Conservation (phyloP, 495 filamentous ascomycete species). For the Aspergillus heteromorphus region DNA sequence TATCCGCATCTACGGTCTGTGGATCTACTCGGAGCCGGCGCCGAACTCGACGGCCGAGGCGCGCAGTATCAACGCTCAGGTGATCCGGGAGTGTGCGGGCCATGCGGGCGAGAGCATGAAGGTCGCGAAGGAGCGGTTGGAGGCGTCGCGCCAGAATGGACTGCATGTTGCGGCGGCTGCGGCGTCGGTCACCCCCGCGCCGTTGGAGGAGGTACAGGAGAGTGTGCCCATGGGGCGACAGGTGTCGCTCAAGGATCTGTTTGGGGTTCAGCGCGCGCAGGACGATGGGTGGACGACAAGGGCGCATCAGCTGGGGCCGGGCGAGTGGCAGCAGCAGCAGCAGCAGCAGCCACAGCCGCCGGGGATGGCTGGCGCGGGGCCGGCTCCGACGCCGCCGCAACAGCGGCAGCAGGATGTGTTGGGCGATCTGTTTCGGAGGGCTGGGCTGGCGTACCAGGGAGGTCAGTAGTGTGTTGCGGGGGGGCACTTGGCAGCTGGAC, state of each 20-base stretch:
- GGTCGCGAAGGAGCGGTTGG: conserved; percentile 36
- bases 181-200: conserved; percentile 22
- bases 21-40: conserved; percentile 58
- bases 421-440: conserved; percentile 38
- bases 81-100: conserved; percentile 51
- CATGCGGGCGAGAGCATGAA: conserved; percentile 44
- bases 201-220: conserved; percentile 28
- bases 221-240: conserved; percentile 49
- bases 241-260: conserved; percentile 49
- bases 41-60: conserved; percentile 50
- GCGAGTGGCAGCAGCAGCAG: conserved; percentile 14
- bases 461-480: conserved; percentile 3
- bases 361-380: not conserved
- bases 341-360: not conserved
- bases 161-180: conserved; percentile 32
- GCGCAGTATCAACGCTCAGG: conserved; percentile 43
- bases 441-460: conserved; percentile 34
- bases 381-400: not conserved
- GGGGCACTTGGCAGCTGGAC: not conserved
- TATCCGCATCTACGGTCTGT: conserved; percentile 51
- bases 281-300: conserved; percentile 48
- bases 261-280: conserved; percentile 49
- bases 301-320: conserved; percentile 34
- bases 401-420: conserved; percentile 31
- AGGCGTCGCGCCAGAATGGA: conserved; percentile 35